Percentiles rank a stretch among this genome's conserved stretches.
phyloP scores from a whole-genome alignment of 805 yeast species.

The Hanseniaspora meyeri region DNA sequence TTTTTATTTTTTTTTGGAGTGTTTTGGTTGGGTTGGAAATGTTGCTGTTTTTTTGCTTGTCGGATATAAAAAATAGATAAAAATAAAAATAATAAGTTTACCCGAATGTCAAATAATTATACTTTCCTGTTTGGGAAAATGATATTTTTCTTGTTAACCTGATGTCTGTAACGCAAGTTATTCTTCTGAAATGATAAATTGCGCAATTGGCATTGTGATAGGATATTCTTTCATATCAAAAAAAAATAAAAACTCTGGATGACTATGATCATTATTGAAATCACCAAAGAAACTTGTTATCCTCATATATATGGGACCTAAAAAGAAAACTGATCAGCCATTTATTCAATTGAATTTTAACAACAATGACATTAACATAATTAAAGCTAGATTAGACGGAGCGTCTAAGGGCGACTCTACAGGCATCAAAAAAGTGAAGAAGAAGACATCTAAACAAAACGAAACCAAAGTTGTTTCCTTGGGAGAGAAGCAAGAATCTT shows the following conservation, averaged over 20 bases:
- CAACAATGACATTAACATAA: background rate
- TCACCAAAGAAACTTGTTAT: background rate
- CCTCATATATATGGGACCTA: background rate
- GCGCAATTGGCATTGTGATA: too few species aligned
- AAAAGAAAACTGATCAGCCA: background rate
- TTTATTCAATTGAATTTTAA: background rate
- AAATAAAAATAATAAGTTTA: background rate
- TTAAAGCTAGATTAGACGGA: background rate
- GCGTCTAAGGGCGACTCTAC: background rate
- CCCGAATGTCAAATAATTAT: background rate
- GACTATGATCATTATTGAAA: too few species aligned
- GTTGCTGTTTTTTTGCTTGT: background rate
- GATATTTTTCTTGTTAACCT: too few species aligned
- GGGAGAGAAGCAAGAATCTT: background rate
- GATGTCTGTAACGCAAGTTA: background rate
- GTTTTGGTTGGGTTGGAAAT: background rate
- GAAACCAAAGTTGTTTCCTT: background rate
- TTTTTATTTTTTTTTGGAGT: background rate
- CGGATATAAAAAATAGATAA: background rate
- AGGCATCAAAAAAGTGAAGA: background rate
- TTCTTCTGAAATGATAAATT: too few species aligned
- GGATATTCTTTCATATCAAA: too few species aligned
- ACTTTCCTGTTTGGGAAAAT: background rate
- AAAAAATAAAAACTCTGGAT: too few species aligned
- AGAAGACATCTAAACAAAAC: background rate